Evolutionary conservation across 768 basidiomycete species (phyloP).

Genomic region (Trametes punicea): DNA sequence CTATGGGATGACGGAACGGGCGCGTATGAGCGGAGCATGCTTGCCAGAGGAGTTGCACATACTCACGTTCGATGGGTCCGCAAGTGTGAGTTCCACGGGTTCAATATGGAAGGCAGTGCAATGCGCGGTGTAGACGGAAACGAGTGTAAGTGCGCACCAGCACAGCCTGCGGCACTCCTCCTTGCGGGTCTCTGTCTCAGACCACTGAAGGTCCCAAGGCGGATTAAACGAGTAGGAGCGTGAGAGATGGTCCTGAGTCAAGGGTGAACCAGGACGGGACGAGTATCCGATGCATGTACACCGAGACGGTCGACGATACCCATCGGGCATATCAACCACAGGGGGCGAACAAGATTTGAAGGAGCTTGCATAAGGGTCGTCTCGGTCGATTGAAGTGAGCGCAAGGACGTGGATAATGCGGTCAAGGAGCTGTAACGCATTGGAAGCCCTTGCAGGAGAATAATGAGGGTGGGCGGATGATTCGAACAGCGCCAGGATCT

Average conservation of each 20-base stretch:
- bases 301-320: slow-evolving; percentile 27
- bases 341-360: slow-evolving; percentile 17
- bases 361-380: slow-evolving; percentile 36
- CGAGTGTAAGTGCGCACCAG: slow-evolving; percentile 69
- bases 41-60: slow-evolving; percentile 2
- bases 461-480: slow-evolving; percentile 69
- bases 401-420: slow-evolving; percentile 54
- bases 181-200: slow-evolving; percentile 48
- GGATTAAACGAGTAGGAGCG: slow-evolving; percentile 47
- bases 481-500: slow-evolving; percentile 80
- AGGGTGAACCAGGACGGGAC: slow-evolving; percentile 27
- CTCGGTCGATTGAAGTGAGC: slow-evolving; percentile 54
- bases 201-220: slow-evolving; percentile 64
- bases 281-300: slow-evolving; percentile 44
- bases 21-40: neutral
- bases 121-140: slow-evolving; percentile 65
- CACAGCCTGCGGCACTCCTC: slow-evolving; percentile 76
- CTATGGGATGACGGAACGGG: slow-evolving; percentile 32
- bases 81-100: slow-evolving; percentile 54
- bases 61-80: slow-evolving; percentile 66
- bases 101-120: slow-evolving; percentile 63
- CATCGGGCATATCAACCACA: slow-evolving; percentile 18
- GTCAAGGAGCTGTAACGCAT: slow-evolving; percentile 58
- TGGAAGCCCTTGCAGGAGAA: slow-evolving; percentile 48
- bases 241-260: slow-evolving; percentile 33